Conservation (phyloP, 2,329 filamentous ascomycete species). For the Cadophora sp. region DNA sequence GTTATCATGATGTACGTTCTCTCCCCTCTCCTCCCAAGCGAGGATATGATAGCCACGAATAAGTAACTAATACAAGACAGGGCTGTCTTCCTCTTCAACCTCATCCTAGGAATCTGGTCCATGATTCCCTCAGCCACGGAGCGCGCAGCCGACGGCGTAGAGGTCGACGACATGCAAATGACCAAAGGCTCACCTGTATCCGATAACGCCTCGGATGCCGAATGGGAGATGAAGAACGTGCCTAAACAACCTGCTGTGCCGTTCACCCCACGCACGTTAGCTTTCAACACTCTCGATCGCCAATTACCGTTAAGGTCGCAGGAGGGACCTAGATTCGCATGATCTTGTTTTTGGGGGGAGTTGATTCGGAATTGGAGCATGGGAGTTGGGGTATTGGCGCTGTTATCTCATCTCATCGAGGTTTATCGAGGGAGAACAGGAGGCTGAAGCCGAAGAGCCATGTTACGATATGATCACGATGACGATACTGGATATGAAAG, state of each 20-base stretch:
- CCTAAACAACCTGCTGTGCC: conserved; percentile 52
- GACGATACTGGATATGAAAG: not conserved
- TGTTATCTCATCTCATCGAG: not conserved
- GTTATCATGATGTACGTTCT: conserved; percentile 70
- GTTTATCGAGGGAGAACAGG: no score
- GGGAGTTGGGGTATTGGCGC: not conserved
- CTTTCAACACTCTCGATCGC: conserved; percentile 68
- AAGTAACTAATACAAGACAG: conserved; percentile 47
- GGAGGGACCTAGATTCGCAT: conserved; percentile 22
- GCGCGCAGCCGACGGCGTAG: conserved; percentile 58
- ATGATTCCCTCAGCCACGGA: conserved; percentile 50
- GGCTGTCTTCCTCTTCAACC: conserved; percentile 64
- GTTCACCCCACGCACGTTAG: conserved; percentile 71
- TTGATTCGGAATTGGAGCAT: not conserved
- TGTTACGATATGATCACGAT: conserved; percentile 11
- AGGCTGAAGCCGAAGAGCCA: not conserved
- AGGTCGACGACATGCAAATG: conserved; percentile 53
- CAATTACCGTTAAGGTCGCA: conserved; percentile 58
- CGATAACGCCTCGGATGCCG: conserved; percentile 50
- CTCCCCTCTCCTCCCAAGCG: not conserved
- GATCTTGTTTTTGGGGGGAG: conserved; percentile 10
- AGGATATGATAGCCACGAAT: conserved; percentile 14
- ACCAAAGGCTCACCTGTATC: conserved; percentile 46
- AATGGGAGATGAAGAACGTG: conserved; percentile 66
- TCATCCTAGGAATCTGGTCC: conserved; percentile 64